Evolutionary conservation across 164 flowering plant genomes (phyloP).

Genomic region (Cinnamomum micranthum): DNA sequence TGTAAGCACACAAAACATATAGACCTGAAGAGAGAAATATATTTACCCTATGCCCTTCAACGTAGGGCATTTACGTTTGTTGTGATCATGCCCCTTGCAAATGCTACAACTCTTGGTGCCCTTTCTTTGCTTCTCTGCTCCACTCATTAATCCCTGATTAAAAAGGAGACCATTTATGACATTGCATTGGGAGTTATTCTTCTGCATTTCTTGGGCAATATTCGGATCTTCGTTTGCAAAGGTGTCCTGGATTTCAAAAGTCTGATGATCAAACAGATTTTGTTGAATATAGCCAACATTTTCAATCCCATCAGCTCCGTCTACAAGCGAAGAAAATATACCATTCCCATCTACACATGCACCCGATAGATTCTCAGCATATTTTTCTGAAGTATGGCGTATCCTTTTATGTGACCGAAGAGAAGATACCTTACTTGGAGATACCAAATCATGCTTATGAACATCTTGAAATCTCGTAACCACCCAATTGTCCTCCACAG

Average conservation of each 20-base stretch:
- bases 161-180: not conserved
- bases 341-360: not conserved
- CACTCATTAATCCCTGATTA: not conserved
- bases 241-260: not conserved
- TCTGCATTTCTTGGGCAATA: not conserved
- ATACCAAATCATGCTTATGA: constrained; percentile 4
- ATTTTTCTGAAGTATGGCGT: not conserved
- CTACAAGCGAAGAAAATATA: not conserved
- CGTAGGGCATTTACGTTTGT: constrained; percentile 6
- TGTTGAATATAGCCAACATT: not conserved
- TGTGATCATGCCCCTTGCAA: constrained; percentile 7
- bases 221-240: not conserved
- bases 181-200: not conserved
- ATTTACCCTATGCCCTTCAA: constrained; percentile 1
- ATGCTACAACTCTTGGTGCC: constrained; percentile 7
- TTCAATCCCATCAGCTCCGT: not conserved
- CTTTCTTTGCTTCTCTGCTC: constrained; percentile 5
- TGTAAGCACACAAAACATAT: not conserved
- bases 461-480: constrained; percentile 7
- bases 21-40: not conserved
- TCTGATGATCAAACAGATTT: not conserved
- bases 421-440: not conserved
- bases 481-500: constrained; percentile 3
- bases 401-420: constrained; percentile 5
- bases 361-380: not conserved